Base-by-base conservation (phyloP, 108 stramenopile species). In the Discostella pseudostelligera region DNA sequence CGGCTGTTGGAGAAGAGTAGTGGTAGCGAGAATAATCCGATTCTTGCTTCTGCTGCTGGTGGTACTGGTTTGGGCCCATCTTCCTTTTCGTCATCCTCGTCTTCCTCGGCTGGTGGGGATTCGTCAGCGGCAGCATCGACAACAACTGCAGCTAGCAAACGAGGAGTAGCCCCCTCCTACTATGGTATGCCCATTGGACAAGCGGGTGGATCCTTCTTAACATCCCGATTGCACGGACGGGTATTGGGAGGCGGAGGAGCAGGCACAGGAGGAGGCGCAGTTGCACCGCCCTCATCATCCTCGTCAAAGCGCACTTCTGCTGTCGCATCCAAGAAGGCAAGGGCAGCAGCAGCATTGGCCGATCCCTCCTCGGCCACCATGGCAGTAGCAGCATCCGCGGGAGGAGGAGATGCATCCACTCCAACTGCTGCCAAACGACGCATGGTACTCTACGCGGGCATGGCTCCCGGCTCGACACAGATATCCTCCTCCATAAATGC, bases 381-480 rank as follows among this genome's bases (percentile, higher is more conserved):
- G 3, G 63, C 54, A 8, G 29, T 11, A 4, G 0, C 36, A 17
- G 40, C 8, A 8, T 22, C 43, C 14, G 19, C 62, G 13, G 21
- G 24, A 10, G 39, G 24, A 7, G 55, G 2, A n/a, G 37, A 8
- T 39, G 16, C 32, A 16, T 54, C 12, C 36, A 37, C 43, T 48
- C 35, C 28, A 72, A 32, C 58, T 37, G 16, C 76, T 36, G 39
- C 42, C 0, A 59, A 61, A 17, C 70, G 80, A 19, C 67, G 80
- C 8, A 77, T 69, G 44, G 82, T 89, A 40, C 62, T 90, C 36
- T 88, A 84, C 55, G 92, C 84, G 3, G 92, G 92, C 7, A 87
- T 93, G 74, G 87, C 88, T 19, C 84, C 86, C 2, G 87, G 87
- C 40, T 87, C 86, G 43, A 63, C 62, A 22, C 89, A 90, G 62